Evolutionary conservation across 2,329 filamentous ascomycete species (phyloP).

Genomic region (Trichoderma atrobrunneum): DNA sequence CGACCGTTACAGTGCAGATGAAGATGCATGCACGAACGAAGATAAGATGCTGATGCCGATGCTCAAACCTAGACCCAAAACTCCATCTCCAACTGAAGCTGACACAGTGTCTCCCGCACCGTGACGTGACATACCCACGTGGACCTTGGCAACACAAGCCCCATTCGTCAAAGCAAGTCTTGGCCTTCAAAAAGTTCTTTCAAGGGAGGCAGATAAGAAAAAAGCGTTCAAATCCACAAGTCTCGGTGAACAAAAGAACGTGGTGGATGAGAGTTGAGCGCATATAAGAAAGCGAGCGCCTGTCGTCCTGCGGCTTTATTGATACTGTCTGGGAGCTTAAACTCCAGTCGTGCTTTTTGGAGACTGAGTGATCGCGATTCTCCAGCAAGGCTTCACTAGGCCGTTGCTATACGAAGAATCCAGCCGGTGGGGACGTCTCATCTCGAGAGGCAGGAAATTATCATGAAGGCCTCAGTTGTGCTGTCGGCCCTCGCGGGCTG

Average conservation of each 20-base stretch:
- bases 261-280: neutral
- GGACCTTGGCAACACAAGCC: slow-evolving; percentile 1
- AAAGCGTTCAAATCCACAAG: neutral
- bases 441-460: neutral
- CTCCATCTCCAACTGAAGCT: neutral
- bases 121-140: slow-evolving; percentile 17
- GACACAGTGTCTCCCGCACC: neutral
- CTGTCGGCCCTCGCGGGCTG: slow-evolving; percentile 29
- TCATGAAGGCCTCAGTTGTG: slow-evolving; percentile 23
- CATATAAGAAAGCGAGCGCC: neutral
- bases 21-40: neutral
- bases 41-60: neutral
- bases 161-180: neutral
- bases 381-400: neutral
- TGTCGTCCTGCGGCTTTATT: neutral
- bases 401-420: neutral
- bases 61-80: neutral
- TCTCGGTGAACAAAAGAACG: neutral
- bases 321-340: neutral
- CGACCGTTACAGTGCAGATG: neutral
- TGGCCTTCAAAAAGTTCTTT: neutral
- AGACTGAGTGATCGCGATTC: neutral
- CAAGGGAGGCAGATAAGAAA: neutral
- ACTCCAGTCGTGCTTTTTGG: neutral
- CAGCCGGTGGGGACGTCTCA: neutral